Conservation (phyloP, 495 filamentous ascomycete species). For the Penicillium crystallinum region DNA sequence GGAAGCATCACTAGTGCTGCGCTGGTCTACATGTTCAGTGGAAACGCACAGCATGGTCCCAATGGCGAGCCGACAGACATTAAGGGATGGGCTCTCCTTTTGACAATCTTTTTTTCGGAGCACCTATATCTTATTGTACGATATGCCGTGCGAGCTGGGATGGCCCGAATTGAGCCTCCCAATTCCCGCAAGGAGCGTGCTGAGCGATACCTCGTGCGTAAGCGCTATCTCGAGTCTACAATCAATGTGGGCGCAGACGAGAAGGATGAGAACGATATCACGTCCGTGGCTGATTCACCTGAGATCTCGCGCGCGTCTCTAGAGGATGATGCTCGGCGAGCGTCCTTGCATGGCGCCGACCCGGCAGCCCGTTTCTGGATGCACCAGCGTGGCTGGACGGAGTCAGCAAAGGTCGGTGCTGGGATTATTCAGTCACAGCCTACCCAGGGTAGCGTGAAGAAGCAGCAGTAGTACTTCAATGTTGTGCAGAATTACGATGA, state of each 20-base stretch:
- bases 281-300: constrained; percentile 13
- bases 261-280: constrained; percentile 13
- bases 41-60: constrained; percentile 52
- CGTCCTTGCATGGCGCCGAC: constrained; percentile 45
- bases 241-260: constrained; percentile 30
- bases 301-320: constrained; percentile 41
- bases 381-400: constrained; percentile 57
- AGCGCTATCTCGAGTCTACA: constrained; percentile 57
- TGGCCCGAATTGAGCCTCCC: constrained; percentile 77
- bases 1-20: constrained; percentile 82
- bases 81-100: constrained; percentile 71
- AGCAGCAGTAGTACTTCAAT: constrained; percentile 41
- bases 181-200: constrained; percentile 75
- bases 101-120: constrained; percentile 82
- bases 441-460: constrained; percentile 45
- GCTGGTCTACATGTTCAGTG: constrained; percentile 79
- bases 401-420: constrained; percentile 54
- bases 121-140: constrained; percentile 76
- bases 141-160: constrained; percentile 60
- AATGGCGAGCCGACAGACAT: constrained; percentile 57
- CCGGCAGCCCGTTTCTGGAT: constrained; percentile 66
- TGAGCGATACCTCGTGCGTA: constrained; percentile 68
- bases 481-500: background rate
- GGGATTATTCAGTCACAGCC: constrained; percentile 51
- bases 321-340: constrained; percentile 65